A percentile compares a stretch with the other conserved stretches of the same genome.
Evolutionary conservation across 208 protist genomes (phyloP).

Genomic region (Leishmania gerbilli): DNA sequence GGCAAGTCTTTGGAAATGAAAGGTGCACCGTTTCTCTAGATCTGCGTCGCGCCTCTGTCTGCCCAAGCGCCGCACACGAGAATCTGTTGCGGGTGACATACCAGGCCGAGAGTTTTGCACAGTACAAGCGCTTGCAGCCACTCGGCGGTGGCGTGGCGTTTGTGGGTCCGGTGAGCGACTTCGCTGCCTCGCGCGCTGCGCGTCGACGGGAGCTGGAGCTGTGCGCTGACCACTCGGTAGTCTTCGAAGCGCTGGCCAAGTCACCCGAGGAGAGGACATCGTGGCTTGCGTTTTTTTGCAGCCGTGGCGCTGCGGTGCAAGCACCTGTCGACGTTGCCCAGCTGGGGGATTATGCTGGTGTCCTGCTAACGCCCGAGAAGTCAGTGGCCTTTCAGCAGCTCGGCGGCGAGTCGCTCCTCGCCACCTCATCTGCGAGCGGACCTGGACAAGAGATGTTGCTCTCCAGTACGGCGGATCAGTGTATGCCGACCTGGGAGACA

Average conservation of each 20-base stretch:
- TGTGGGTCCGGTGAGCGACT: neutral
- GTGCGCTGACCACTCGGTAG: slow-evolving; percentile 6
- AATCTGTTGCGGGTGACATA: slow-evolving; percentile 15
- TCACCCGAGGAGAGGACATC: slow-evolving; percentile 13
- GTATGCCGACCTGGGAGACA: neutral
- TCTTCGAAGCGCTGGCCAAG: slow-evolving; percentile 28
- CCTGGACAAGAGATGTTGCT: neutral
- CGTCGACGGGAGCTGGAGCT: slow-evolving; percentile 23
- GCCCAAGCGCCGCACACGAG: slow-evolving; percentile 21
- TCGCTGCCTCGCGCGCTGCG: neutral
- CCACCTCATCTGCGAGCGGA: neutral
- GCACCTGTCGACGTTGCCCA: slow-evolving; percentile 6
- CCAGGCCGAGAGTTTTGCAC: slow-evolving; percentile 17
- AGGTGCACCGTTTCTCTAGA: slow-evolving; percentile 17
- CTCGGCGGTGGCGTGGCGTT: slow-evolving; percentile 10
- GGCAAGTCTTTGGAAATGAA: slow-evolving; percentile 16
- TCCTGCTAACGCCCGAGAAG: neutral
- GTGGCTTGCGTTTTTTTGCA: slow-evolving; percentile 24
- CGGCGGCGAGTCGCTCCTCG: neutral
- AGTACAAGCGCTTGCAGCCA: slow-evolving; percentile 4
- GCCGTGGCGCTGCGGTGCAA: slow-evolving; percentile 1
- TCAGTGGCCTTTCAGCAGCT: slow-evolving; percentile 3
- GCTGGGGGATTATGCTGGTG: slow-evolving; percentile 2
- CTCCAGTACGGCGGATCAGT: slow-evolving; percentile 8
- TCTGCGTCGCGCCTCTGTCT: slow-evolving; percentile 16